phyloP scores from a whole-genome alignment of 257 asterid genomes.

The Solanum stenotomum region DNA sequence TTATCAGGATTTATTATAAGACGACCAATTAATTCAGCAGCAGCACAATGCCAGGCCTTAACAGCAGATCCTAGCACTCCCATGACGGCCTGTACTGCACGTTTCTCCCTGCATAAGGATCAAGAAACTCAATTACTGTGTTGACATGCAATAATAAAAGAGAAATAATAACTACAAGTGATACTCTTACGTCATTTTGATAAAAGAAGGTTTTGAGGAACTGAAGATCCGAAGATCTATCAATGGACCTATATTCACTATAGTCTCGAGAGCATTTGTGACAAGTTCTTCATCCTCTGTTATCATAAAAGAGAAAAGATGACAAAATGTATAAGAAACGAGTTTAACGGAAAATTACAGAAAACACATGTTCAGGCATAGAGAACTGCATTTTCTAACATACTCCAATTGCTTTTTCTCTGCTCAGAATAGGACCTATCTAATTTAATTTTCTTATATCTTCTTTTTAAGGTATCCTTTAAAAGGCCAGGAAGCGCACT shows the following conservation, averaged over 20 bases:
- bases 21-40: slow-evolving; percentile 91
- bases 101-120: slow-evolving; percentile 48
- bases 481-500: not conserved
- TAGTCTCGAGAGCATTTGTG: slow-evolving; percentile 79
- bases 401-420: not conserved
- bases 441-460: not conserved
- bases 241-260: slow-evolving; percentile 83
- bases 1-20: slow-evolving; percentile 90
- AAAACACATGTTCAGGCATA: not conserved
- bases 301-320: not conserved
- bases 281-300: slow-evolving; percentile 98
- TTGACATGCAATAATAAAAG: not conserved
- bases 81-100: slow-evolving; percentile 82
- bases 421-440: not conserved
- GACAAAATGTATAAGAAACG: slow-evolving; percentile 10
- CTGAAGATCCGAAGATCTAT: slow-evolving; percentile 87
- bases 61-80: slow-evolving; percentile 88
- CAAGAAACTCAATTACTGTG: not conserved
- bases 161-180: not conserved
- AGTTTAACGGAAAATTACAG: not conserved
- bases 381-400: not conserved
- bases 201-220: slow-evolving; percentile 76
- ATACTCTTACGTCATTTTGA: slow-evolving; percentile 67
- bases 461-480: not conserved
- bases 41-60: slow-evolving; percentile 91